phyloP scores from a whole-genome alignment of 352 stramenopile genomes.

The Globisporangium irregulare region DNA sequence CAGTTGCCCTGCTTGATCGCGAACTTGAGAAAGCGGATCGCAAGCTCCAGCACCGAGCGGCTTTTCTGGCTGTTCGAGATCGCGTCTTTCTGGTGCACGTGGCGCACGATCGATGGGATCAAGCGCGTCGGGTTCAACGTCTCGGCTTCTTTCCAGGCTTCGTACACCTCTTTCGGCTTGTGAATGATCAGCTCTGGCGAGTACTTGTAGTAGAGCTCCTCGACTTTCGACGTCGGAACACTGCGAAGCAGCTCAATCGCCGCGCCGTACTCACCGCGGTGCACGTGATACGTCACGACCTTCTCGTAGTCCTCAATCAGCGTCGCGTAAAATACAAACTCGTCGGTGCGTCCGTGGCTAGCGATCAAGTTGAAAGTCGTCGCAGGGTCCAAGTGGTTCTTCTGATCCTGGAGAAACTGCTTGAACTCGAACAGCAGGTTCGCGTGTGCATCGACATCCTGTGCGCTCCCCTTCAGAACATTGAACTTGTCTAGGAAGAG shows the following conservation, averaged over 20 bases:
- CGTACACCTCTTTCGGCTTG: conserved; percentile 89
- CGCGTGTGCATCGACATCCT: conserved; percentile 83
- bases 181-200: conserved; percentile 91
- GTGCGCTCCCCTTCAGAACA: conserved; percentile 72
- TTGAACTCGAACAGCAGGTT: conserved; percentile 91
- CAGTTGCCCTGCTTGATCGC: conserved; percentile 88
- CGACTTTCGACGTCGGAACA: conserved; percentile 88
- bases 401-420: conserved; percentile 89
- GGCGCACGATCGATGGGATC: conserved; percentile 91
- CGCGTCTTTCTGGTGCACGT: conserved; percentile 77
- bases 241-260: conserved; percentile 88
- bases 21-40: conserved; percentile 92
- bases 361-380: conserved; percentile 92
- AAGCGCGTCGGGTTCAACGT: conserved; percentile 89
- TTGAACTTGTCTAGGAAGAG: conserved; percentile 92
- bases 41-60: conserved; percentile 82
- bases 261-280: conserved; percentile 85
- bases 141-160: conserved; percentile 89
- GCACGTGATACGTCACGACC: conserved; percentile 91
- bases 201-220: conserved; percentile 95
- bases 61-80: conserved; percentile 47
- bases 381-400: conserved; percentile 79
- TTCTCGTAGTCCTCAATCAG: conserved; percentile 94
- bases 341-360: conserved; percentile 89
- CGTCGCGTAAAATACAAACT: conserved; percentile 91